Percentiles rank a stretch among this genome's conserved stretches.
Conservation (phyloP, 768 basidiomycete genomes). For the Hydnomerulius pinastri region DNA sequence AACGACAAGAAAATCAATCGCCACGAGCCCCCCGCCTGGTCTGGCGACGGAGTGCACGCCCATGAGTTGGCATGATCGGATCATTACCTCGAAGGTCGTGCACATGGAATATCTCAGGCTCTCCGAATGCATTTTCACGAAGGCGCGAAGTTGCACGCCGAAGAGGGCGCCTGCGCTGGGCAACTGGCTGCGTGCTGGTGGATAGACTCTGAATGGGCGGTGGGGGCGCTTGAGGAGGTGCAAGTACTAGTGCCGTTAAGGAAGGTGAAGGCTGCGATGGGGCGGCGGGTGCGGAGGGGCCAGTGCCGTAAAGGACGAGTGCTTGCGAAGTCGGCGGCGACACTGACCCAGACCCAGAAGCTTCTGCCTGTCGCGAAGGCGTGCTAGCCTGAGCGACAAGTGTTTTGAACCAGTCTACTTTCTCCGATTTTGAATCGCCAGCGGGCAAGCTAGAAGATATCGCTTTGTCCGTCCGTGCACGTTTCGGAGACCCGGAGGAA, state of each 20-base stretch:
- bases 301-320: too few relatives aligned
- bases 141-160: constrained; percentile 4
- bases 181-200: background rate
- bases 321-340: too few relatives aligned
- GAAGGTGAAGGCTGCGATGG: background rate
- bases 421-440: background rate
- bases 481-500: background rate
- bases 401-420: background rate
- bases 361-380: background rate
- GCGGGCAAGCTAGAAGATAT: background rate
- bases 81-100: background rate
- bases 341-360: background rate
- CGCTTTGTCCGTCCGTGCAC: background rate
- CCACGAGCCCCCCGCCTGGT: background rate
- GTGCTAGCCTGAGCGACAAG: background rate
- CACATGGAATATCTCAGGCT: constrained; percentile 3
- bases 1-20: background rate
- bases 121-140: constrained; percentile 1
- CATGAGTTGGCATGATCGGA: background rate
- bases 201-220: background rate
- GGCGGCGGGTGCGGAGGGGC: too few relatives aligned
- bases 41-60: background rate
- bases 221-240: background rate
- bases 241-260: background rate
- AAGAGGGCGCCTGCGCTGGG: background rate